These are phyloP conservation scores for Rhizopogon roseolus DNA, from an alignment of 768 basidiomycete genomes.

Conservation along the genomic window DNA sequence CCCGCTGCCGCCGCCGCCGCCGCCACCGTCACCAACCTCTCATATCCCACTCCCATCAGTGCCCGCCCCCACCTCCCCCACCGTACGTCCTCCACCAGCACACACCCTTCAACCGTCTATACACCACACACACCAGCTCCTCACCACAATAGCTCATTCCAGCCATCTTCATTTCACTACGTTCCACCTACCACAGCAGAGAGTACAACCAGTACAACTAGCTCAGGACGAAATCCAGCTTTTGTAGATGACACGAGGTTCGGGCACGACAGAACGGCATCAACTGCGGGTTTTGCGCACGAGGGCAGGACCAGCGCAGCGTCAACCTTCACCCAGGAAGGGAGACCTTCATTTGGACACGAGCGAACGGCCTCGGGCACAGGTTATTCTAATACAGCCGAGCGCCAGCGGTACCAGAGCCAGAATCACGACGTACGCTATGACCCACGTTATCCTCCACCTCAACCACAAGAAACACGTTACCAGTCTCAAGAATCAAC, in stretches of 20 bases:
- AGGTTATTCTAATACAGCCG: background rate
- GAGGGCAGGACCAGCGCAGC: slow-evolving; percentile 17
- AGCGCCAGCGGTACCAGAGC: background rate
- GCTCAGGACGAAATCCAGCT: slow-evolving; percentile 14
- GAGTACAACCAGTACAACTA: slow-evolving; percentile 10
- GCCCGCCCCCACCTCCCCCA: slow-evolving; percentile 9
- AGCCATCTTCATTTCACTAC: slow-evolving; percentile 11
- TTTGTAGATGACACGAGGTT: slow-evolving; percentile 13
- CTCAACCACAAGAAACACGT: slow-evolving; percentile 5
- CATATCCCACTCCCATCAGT: slow-evolving; percentile 5
- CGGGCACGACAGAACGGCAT: slow-evolving; percentile 10
- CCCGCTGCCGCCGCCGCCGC: background rate
- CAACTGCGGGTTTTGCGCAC: slow-evolving; percentile 12
- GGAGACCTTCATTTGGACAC: slow-evolving; percentile 16
- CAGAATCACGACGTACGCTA: slow-evolving; percentile 20
- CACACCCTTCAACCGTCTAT: slow-evolving; percentile 14
- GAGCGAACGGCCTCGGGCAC: background rate
- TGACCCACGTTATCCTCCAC: slow-evolving; percentile 9
- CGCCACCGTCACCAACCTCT: background rate
- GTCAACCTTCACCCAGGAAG: slow-evolving; percentile 5
- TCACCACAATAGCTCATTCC: slow-evolving; percentile 11
- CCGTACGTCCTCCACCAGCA: slow-evolving; percentile 16
- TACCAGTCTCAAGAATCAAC: slow-evolving; percentile 13
- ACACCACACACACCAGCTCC: slow-evolving; percentile 19
- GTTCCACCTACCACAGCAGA: slow-evolving; percentile 17